Evolutionary conservation across 2,329 filamentous ascomycete genomes (phyloP).

Genomic region (Dactylellina parvicollis): DNA sequence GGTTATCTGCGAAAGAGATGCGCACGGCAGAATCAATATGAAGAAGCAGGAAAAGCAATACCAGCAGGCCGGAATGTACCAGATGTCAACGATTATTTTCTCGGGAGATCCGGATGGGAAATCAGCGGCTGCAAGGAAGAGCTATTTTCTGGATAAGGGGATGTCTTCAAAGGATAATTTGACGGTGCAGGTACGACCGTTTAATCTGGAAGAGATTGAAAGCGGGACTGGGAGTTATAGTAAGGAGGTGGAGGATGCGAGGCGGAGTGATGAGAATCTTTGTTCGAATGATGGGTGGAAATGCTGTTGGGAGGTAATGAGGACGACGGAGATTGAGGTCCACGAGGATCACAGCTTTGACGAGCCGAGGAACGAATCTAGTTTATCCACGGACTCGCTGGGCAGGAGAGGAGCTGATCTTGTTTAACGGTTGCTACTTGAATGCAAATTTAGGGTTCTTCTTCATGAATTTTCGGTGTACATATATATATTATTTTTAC

Average conservation of each 20-base stretch:
- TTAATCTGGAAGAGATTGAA: constrained; percentile 6
- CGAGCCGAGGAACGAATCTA: constrained; percentile 26
- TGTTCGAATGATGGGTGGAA: background rate
- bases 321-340: constrained; percentile 48
- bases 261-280: constrained; percentile 21
- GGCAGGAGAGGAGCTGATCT: constrained; percentile 12
- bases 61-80: constrained; percentile 26
- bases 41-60: constrained; percentile 35
- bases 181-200: constrained; percentile 26
- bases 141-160: constrained; percentile 31
- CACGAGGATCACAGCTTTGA: constrained; percentile 50
- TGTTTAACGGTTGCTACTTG: constrained; percentile 5
- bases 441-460: background rate
- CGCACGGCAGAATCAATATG: constrained; percentile 1
- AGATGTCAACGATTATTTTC: constrained; percentile 49
- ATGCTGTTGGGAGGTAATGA: constrained; percentile 50
- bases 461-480: background rate
- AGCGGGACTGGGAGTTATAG: background rate
- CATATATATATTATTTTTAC: background rate
- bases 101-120: constrained; percentile 47
- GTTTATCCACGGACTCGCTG: constrained; percentile 43
- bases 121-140: constrained; percentile 28
- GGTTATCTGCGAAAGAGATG: constrained; percentile 31
- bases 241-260: constrained; percentile 21
- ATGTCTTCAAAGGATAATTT: constrained; percentile 31